Evolutionary conservation across 1,139 yeast genomes (phyloP), one percentile per base, ranked within the genome.

Genomic region (Suhomyces choctaworum): DNA sequence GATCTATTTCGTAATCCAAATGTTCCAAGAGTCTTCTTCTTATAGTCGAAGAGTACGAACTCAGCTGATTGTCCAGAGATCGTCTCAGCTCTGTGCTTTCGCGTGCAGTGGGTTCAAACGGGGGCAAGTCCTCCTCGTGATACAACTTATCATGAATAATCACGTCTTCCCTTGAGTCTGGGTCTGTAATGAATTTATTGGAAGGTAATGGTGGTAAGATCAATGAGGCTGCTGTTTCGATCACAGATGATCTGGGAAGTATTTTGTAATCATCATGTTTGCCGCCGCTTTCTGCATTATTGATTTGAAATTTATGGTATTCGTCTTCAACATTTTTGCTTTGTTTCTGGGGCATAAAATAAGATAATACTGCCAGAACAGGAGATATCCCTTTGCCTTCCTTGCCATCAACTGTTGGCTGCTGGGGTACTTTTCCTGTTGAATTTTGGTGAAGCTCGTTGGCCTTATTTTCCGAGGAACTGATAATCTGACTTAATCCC

Each of bases 121-220:
- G 34, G 11, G 70, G 71, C 11, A 69, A 45, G 37, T 69, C 73
- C 4, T 46, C 41, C 27, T 67, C 73, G 16, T 52, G 40, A 42
- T 70, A 70, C 1, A 66, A 49, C 36, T 67, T 66, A 43, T 70
- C 76, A 41, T 70, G 73, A 12, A 70, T 43, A 11, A 70, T 61
- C 6, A 66, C 60, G 33, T 62, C 48, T 7, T 60, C 65, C 19
- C 76, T 47, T 8, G 60, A 52, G 6, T 54, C 60, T 48, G 63
- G 95, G 51, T 89, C 87, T 22, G 76, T 75, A 14, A 92, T 76
- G 56, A 76, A 92, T 36, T 74, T 71, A 36, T 68, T 52, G 0
- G 90, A 74, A 0, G 98, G 98, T 7, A 84, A 62, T 1, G 97
- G 96, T 1, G 97, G 97, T n/a, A 87, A 60, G 3, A 92, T 60